phyloP scores from a whole-genome alignment of 2,329 filamentous ascomycete genomes.

The Ascochyta clinopodiicola region DNA sequence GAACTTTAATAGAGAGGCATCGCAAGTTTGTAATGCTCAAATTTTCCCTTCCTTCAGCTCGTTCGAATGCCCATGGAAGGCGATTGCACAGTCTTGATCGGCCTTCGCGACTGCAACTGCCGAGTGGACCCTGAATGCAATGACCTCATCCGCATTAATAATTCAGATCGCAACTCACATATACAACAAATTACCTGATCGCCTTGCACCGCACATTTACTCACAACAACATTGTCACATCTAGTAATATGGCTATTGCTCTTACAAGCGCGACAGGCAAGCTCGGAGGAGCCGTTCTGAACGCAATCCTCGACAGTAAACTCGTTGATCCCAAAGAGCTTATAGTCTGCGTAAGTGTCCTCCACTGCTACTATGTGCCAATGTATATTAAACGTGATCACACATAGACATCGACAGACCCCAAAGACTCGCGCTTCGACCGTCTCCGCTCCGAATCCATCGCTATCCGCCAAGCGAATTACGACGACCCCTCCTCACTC shows the following conservation, averaged over 20 bases:
- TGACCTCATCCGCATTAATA: slow-evolving; percentile 17
- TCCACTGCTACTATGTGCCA: too few relatives aligned
- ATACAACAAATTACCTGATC: background rate
- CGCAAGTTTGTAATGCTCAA: too few relatives aligned
- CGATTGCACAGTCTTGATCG: background rate
- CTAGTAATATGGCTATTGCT: slow-evolving; percentile 35
- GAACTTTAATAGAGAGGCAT: too few relatives aligned
- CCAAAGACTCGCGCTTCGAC: slow-evolving; percentile 30
- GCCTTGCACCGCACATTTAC: background rate
- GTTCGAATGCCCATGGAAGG: background rate
- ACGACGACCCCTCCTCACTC: slow-evolving; percentile 47
- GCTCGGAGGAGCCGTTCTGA: slow-evolving; percentile 53
- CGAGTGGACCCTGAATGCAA: slow-evolving; percentile 10
- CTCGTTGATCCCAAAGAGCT: slow-evolving; percentile 49
- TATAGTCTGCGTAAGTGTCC: slow-evolving; percentile 43
- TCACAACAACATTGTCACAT: background rate
- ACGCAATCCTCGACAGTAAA: slow-evolving; percentile 50
- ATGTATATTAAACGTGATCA: background rate
- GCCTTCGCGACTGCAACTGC: background rate
- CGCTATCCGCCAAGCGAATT: slow-evolving; percentile 48
- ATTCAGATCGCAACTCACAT: background rate
- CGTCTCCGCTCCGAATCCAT: slow-evolving; percentile 40
- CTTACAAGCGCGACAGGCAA: slow-evolving; percentile 56
- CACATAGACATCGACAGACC: slow-evolving; percentile 30
- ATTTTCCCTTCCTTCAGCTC: background rate